phyloP scores from a whole-genome alignment of 768 basidiomycete genomes.

The Pluteus cervinus region DNA sequence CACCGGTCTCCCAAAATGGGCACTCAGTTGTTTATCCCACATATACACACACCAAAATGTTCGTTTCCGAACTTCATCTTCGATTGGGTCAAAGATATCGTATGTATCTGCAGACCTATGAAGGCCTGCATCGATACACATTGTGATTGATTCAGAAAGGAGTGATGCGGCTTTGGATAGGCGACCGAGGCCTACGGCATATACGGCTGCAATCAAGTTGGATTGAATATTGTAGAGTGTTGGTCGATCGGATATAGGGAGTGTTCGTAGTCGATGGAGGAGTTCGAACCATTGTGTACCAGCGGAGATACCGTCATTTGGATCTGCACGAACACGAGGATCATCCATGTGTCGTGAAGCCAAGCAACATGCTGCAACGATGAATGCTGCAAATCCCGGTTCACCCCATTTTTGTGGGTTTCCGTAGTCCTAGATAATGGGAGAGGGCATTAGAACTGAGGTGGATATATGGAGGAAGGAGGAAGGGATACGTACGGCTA shows the following conservation, averaged over 20 bases:
- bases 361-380: conserved; percentile 88
- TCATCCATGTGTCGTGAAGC: conserved; percentile 93
- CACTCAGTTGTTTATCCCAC: conserved; percentile 91
- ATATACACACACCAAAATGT: conserved; percentile 97
- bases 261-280: conserved; percentile 78
- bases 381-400: conserved; percentile 90
- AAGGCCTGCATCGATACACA: conserved; percentile 83
- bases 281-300: conserved; percentile 92
- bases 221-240: conserved; percentile 91
- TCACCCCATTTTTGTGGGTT: conserved; percentile 95
- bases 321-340: conserved; percentile 78
- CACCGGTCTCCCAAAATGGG: conserved; percentile 86
- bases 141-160: conserved; percentile 80
- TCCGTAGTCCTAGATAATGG: conserved; percentile 70
- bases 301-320: conserved; percentile 79
- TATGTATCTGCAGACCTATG: conserved; percentile 85
- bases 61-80: conserved; percentile 87
- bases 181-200: conserved; percentile 85
- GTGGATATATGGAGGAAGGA: conserved; percentile 9
- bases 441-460: conserved; percentile 9
- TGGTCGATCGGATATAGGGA: conserved; percentile 83
- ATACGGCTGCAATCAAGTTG: conserved; percentile 86
- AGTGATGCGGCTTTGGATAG: conserved; percentile 83
- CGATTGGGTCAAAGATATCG: conserved; percentile 83
- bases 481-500: conserved; percentile 45